Percentiles rank a stretch among this genome's conserved stretches.
Conservation (phyloP, 1,284 basidiomycete species). For the Sparassis latifolia region DNA sequence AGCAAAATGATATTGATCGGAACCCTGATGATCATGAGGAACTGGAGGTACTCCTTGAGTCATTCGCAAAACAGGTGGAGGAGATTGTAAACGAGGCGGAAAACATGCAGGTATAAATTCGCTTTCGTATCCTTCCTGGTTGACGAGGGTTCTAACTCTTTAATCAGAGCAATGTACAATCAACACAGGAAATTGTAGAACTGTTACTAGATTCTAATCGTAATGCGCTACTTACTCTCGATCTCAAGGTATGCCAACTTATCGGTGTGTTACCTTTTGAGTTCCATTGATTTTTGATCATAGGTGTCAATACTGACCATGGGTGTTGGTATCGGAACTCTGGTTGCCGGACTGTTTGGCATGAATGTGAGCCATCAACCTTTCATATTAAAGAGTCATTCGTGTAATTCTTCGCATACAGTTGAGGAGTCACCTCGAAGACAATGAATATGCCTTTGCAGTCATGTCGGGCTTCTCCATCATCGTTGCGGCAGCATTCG, state of each 20-base stretch:
- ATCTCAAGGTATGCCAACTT: constrained; percentile 62
- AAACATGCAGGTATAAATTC: constrained; percentile 64
- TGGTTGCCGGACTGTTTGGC: constrained; percentile 88
- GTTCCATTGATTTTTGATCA: not conserved
- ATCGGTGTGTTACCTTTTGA: not conserved
- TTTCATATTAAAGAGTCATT: constrained; percentile 3
- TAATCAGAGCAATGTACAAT: constrained; percentile 80
- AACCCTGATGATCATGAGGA: constrained; percentile 83
- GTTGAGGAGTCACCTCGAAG: constrained; percentile 66
- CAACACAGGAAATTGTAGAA: constrained; percentile 96
- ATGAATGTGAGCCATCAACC: constrained; percentile 75
- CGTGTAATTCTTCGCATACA: constrained; percentile 21
- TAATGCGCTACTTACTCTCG: constrained; percentile 86
- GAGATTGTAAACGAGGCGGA: constrained; percentile 93
- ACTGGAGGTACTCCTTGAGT: constrained; percentile 88
- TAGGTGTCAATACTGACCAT: constrained; percentile 91
- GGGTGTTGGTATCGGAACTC: constrained; percentile 89
- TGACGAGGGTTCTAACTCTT: not conserved
- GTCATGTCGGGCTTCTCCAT: constrained; percentile 52
- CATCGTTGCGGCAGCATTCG: constrained; percentile 47
- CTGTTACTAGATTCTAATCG: constrained; percentile 95
- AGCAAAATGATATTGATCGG: constrained; percentile 52
- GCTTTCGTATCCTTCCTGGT: not conserved
- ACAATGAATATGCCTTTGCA: constrained; percentile 63
- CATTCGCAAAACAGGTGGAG: constrained; percentile 93